phyloP scores from a whole-genome alignment of 306 rosid genomes.

The Adenanthera pavonina region DNA sequence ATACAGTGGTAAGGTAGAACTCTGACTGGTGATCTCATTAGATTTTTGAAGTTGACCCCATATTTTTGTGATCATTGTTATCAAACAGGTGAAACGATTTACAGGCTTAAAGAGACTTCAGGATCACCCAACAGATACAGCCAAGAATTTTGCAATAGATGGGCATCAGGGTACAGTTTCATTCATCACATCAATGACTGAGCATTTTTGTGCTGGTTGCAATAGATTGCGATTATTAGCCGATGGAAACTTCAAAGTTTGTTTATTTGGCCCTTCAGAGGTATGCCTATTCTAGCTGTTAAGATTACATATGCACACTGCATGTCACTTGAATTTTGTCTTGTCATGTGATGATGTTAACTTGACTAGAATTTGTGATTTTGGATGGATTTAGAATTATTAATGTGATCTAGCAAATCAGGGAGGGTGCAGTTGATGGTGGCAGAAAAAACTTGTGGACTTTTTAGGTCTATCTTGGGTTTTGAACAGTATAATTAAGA shows the following conservation, averaged over 20 bases:
- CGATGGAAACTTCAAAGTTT: conserved; percentile 94
- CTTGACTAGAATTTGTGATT: not conserved
- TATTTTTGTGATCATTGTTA: conserved; percentile 24
- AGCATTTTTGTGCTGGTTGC: conserved; percentile 99
- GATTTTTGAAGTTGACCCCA: conserved; percentile 33
- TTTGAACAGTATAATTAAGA: not conserved
- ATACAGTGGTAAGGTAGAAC: conserved; percentile 95
- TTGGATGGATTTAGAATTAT: conserved; percentile 3
- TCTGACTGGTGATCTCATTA: conserved; percentile 41
- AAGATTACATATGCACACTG: conserved; percentile 16
- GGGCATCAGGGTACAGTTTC: conserved; percentile 81
- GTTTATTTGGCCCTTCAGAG: conserved; percentile 98
- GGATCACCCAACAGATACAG: conserved; percentile 92
- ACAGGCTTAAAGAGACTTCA: conserved; percentile 60
- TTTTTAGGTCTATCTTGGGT: not conserved
- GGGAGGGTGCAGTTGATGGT: conserved; percentile 6
- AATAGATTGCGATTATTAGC: conserved; percentile 92
- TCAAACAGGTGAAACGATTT: conserved; percentile 61
- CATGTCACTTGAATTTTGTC: conserved; percentile 22
- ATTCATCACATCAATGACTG: conserved; percentile 92
- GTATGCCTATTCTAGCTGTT: conserved; percentile 49
- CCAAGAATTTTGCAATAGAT: conserved; percentile 84
- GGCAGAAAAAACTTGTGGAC: conserved; percentile 6
- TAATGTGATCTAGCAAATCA: conserved; percentile 25
- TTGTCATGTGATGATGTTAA: not conserved